Base-by-base conservation (phyloP, 2,329 filamentous ascomycete genomes). In the Pestalotiopsis sp. region DNA sequence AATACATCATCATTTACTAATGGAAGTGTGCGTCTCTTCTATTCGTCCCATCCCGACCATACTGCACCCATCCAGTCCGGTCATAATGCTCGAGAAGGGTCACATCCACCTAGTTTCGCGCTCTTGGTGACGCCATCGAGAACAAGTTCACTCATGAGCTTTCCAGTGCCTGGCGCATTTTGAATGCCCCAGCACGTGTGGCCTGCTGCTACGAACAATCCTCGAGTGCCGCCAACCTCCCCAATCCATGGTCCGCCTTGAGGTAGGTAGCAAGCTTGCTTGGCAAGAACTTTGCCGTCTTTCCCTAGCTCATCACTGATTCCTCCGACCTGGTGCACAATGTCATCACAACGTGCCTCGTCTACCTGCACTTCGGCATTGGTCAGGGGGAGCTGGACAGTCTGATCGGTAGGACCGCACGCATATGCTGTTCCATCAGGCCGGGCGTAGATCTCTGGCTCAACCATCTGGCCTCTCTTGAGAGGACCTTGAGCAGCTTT, bases 181-280 rank as follows among this genome's bases (percentile, higher is more conserved):
- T 94, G 92, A 56, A 95, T 94, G 0, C 92, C 92, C 92, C 92
- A 95, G 77, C 92, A 94, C 2, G 91, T 94, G 81, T 95, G 92
- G 0, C 92, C 92, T 0, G 91, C 86, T 1, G 92, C 92, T 71
- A 95, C 82, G 64, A 90, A 83, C 58, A 94, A 76, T 0, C 92
- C 92, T 70, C 87, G 86, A 1, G 88, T 86, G 4, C 69, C 71
- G 6, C 86, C 85, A n/a, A 92, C 91, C 65, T 86, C 79, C 0
- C 92, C 92, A n/a, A 94, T 86, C 69, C 93, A 80, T 13, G 92
- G 92, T 0, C 89, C 90, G 4, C 91, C 88, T 75, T 91, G 90
- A 0, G 92, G 92, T 49, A 95, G 78, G 78, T 94, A 95, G 76
- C 92, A 95, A 20, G 92, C 92, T 81, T 95, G 92, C 65, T 87